Evolutionary conservation across 169 alveolate genomes (phyloP).

Genomic region (Haemoproteus tartakovskyi): DNA sequence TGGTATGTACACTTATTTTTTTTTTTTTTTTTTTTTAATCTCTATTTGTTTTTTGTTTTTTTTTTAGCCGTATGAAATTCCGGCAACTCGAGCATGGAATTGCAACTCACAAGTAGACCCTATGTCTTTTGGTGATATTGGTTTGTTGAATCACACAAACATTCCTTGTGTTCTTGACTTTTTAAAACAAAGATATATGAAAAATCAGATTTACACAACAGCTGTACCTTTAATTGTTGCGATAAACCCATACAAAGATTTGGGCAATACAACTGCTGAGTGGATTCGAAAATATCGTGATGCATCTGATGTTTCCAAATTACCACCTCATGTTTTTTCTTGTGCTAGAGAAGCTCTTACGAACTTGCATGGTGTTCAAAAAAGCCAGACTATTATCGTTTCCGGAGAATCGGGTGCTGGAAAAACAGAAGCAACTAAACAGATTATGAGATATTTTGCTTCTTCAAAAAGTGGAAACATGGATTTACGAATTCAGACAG

Average conservation of each 20-base stretch:
- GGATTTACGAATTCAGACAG: slow-evolving; percentile 24
- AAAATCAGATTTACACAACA: slow-evolving; percentile 60
- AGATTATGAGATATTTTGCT: slow-evolving; percentile 80
- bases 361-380: slow-evolving; percentile 71
- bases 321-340: slow-evolving; percentile 86
- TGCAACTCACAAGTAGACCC: slow-evolving; percentile 88
- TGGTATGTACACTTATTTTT: slow-evolving; percentile 10
- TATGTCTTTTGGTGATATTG: slow-evolving; percentile 88
- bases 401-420: slow-evolving; percentile 99
- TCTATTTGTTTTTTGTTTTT: background rate
- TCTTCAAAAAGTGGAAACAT: slow-evolving; percentile 66
- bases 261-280: slow-evolving; percentile 39
- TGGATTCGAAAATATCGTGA: slow-evolving; percentile 13
- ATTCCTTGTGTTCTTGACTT: slow-evolving; percentile 53
- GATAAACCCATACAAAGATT: slow-evolving; percentile 52
- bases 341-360: slow-evolving; percentile 84
- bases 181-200: slow-evolving; percentile 45
- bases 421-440: slow-evolving; percentile 98
- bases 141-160: slow-evolving; percentile 70
- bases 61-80: slow-evolving; percentile 81
- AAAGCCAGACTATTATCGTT: slow-evolving; percentile 92
- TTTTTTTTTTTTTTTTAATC: background rate
- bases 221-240: slow-evolving; percentile 64
- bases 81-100: slow-evolving; percentile 82
- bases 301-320: too few relatives aligned